A percentile compares a stretch with the other conserved stretches of the same genome.
These are phyloP conservation scores for Nakazawaea pomicola DNA, from an alignment of 805 yeast genomes.

Conservation along the genomic window DNA sequence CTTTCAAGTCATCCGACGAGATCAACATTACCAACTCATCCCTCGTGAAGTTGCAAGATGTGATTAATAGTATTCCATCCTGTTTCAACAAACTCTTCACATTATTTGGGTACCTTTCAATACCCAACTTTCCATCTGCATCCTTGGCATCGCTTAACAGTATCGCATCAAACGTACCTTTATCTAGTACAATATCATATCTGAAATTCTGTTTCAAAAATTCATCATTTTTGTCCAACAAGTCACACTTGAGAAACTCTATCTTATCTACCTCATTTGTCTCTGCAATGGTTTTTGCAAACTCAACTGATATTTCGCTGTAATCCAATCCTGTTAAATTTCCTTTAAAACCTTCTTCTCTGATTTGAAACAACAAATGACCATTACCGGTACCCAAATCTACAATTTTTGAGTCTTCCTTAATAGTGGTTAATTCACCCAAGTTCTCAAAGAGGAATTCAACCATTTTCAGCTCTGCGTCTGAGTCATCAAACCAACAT, in stretches of 20 bases:
- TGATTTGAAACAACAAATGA: conserved; percentile 68
- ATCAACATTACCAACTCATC: conserved; percentile 59
- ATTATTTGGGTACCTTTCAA: conserved; percentile 58
- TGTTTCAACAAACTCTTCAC: conserved; percentile 51
- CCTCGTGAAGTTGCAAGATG: conserved; percentile 93
- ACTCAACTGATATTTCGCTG: conserved; percentile 70
- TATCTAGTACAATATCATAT: conserved; percentile 80
- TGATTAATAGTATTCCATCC: conserved; percentile 65
- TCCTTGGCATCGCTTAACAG: conserved; percentile 67
- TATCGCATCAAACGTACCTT: conserved; percentile 96
- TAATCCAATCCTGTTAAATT: conserved; percentile 78
- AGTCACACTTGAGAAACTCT: conserved; percentile 63
- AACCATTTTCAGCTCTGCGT: conserved; percentile 84
- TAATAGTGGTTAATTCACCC: conserved; percentile 25
- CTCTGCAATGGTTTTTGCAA: conserved; percentile 59
- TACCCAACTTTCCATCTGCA: conserved; percentile 39
- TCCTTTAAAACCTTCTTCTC: conserved; percentile 59
- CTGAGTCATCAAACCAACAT: conserved; percentile 94
- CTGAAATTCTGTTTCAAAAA: conserved; percentile 28
- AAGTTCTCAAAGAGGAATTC: conserved; percentile 56
- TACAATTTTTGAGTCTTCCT: conserved; percentile 37
- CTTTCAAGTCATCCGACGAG: conserved; percentile 40
- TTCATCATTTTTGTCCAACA: conserved; percentile 37
- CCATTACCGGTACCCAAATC: conserved; percentile 98
- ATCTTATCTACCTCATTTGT: conserved; percentile 33